A percentile compares a stretch with the other conserved stretches of the same genome.
phyloP scores from a whole-genome alignment of 257 asterid genomes.

The Paraleonurus japonicus region DNA sequence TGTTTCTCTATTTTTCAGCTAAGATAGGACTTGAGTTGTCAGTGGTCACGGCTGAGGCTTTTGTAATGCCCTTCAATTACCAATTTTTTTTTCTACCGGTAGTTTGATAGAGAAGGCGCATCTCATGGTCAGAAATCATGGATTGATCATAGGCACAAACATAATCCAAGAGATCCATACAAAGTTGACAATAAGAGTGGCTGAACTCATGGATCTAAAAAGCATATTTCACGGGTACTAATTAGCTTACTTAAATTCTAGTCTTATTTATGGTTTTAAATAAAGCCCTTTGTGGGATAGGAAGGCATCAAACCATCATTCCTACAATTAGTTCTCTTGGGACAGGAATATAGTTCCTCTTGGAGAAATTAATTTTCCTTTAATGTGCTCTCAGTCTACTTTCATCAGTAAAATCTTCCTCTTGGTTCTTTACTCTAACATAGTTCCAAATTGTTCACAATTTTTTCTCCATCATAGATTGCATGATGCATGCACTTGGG shows the following conservation, averaged over 20 bases:
- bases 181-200: background rate
- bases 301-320: background rate
- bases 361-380: background rate
- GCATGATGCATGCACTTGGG: too few species aligned
- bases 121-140: too few species aligned
- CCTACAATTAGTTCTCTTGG: background rate
- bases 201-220: background rate
- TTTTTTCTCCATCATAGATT: too few species aligned
- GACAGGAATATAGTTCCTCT: background rate
- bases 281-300: background rate
- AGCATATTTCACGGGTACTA: background rate
- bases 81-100: too few species aligned
- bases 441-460: too few species aligned
- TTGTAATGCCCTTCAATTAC: background rate
- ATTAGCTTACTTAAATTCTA: background rate
- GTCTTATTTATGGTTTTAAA: background rate
- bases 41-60: background rate
- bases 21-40: background rate
- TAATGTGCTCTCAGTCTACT: background rate
- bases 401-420: background rate
- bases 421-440: too few species aligned
- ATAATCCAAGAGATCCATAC: constrained; percentile 10
- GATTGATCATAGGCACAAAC: too few species aligned
- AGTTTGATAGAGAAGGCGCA: background rate
- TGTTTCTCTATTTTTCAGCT: background rate